Evolutionary conservation across 345 rosid genomes (phyloP).

Genomic region (Sonneratia caseolaris): DNA sequence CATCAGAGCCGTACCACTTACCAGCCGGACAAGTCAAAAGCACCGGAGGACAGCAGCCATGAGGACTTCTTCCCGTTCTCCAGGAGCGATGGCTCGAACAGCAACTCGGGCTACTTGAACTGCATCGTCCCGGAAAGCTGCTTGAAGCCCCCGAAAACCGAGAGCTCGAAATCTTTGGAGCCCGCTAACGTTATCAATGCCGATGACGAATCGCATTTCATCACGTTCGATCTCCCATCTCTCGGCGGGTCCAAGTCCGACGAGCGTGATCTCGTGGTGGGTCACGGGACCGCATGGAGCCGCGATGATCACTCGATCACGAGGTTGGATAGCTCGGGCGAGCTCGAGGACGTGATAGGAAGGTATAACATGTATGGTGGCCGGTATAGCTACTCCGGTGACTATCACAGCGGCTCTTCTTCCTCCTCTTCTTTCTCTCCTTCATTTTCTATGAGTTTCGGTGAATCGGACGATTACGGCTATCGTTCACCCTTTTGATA

Average conservation of each 20-base stretch:
- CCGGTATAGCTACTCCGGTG: slow-evolving; percentile 1
- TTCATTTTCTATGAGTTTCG: slow-evolving; percentile 5
- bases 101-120: slow-evolving; percentile 82
- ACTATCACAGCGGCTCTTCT: background rate
- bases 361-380: slow-evolving; percentile 21
- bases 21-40: background rate
- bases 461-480: slow-evolving; percentile 15
- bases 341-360: slow-evolving; percentile 41
- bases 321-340: slow-evolving; percentile 42
- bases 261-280: background rate
- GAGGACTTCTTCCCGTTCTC: slow-evolving; percentile 39
- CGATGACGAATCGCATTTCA: background rate
- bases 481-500: slow-evolving; percentile 1
- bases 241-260: background rate
- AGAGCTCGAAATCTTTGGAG: slow-evolving; percentile 4
- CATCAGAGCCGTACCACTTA: slow-evolving; percentile 12
- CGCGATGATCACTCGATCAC: background rate
- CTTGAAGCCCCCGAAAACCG: slow-evolving; percentile 56
- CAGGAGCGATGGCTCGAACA: slow-evolving; percentile 9
- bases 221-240: background rate
- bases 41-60: slow-evolving; percentile 8
- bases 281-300: slow-evolving; percentile 2
- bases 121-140: slow-evolving; percentile 92
- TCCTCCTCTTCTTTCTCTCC: slow-evolving; percentile 3
- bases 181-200: slow-evolving; percentile 4